Conservation (phyloP, 2,329 filamentous ascomycete species). For the Colletotrichum tamarilloi region DNA sequence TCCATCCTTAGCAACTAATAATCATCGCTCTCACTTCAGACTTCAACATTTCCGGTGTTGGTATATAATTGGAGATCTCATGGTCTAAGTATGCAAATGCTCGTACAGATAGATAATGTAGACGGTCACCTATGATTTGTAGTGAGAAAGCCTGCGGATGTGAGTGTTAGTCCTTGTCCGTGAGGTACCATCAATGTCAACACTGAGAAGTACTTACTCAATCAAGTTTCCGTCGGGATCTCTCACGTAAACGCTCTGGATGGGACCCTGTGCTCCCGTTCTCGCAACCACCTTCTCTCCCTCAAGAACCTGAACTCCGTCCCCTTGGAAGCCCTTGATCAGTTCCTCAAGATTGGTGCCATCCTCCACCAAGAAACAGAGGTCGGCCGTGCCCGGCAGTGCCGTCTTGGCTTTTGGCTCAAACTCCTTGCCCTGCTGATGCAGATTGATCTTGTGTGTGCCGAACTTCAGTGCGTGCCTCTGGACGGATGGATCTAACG, state of each 20-base stretch:
- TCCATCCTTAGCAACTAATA: neutral
- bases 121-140: neutral
- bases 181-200: neutral
- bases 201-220: slow-evolving; percentile 57
- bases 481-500: slow-evolving; percentile 45
- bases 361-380: slow-evolving; percentile 68
- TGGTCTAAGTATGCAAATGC: neutral
- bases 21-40: neutral
- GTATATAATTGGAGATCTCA: neutral
- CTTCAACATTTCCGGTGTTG: neutral
- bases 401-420: slow-evolving; percentile 67
- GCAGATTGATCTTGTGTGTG: slow-evolving; percentile 70
- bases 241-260: slow-evolving; percentile 69
- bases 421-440: slow-evolving; percentile 67
- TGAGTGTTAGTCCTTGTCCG: neutral
- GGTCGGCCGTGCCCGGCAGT: slow-evolving; percentile 66
- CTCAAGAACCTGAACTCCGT: slow-evolving; percentile 61
- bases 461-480: slow-evolving; percentile 68
- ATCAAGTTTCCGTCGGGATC: slow-evolving; percentile 73
- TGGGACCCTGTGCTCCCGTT: slow-evolving; percentile 64
- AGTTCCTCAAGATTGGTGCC: slow-evolving; percentile 56
- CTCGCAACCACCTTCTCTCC: slow-evolving; percentile 62
- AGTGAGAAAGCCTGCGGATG: slow-evolving; percentile 4
- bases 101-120: no score
- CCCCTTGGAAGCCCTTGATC: slow-evolving; percentile 51